phyloP scores from a whole-genome alignment of 169 alveolate genomes.

The Blepharisma undulans region DNA sequence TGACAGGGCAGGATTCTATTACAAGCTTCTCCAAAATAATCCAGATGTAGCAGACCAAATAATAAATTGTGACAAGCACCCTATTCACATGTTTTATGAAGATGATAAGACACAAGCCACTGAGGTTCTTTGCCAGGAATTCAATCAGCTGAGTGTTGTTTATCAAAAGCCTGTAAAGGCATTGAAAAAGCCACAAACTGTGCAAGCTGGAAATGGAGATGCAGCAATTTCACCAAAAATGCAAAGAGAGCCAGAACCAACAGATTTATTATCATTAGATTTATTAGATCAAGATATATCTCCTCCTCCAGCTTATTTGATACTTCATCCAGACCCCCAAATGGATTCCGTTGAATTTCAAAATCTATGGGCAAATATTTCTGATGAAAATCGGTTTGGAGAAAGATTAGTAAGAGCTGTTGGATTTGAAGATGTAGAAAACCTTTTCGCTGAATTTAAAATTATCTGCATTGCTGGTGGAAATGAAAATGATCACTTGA shows the following conservation, averaged over 20 bases:
- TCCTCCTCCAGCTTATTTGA: not conserved
- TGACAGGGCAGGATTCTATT: conserved; percentile 84
- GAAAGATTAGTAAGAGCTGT: not conserved
- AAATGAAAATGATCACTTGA: not conserved
- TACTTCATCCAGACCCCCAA: not conserved
- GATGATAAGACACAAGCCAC: conserved; percentile 64
- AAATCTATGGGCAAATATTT: not conserved
- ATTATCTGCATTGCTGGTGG: conserved; percentile 27
- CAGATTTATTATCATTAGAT: not conserved
- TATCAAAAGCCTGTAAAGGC: conserved; percentile 65
- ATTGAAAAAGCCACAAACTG: not conserved
- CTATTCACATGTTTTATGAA: conserved; percentile 71
- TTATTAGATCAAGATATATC: not conserved
- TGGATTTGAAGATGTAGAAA: not conserved
- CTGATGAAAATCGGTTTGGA: not conserved
- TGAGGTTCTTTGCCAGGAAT: conserved; percentile 67
- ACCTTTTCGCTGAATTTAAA: not conserved
- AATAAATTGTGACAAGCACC: conserved; percentile 54
- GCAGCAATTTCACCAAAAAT: not conserved
- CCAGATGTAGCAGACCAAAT: conserved; percentile 67
- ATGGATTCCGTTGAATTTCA: conserved; percentile 29
- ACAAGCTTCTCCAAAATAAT: conserved; percentile 74
- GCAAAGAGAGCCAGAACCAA: not conserved
- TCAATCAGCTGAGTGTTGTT: conserved; percentile 77
- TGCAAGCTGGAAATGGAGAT: not conserved